These are phyloP conservation scores for Xylaria arbuscula DNA, from an alignment of 2,329 filamentous ascomycete species.

Conservation along the genomic window DNA sequence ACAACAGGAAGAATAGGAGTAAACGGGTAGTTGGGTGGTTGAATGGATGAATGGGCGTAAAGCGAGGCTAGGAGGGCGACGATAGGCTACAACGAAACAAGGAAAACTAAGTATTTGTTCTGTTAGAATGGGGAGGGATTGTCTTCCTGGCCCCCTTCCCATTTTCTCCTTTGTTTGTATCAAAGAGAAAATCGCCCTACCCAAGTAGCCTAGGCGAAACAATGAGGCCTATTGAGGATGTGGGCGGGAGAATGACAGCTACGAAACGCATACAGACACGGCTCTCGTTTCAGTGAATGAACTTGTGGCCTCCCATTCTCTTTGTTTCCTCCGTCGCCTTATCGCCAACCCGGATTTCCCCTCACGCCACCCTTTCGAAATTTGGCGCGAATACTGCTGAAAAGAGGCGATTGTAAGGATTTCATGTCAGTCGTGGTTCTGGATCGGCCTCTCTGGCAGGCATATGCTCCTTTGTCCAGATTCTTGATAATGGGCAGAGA, in stretches of 20 bases:
- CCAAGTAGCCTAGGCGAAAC: constrained; percentile 27
- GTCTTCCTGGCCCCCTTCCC: constrained; percentile 31
- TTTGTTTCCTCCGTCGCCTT: constrained; percentile 29
- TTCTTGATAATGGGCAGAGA: constrained; percentile 16
- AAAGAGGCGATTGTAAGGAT: constrained; percentile 18
- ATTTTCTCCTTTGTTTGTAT: constrained; percentile 35
- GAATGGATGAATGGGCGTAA: constrained; percentile 22
- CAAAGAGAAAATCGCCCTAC: constrained; percentile 29
- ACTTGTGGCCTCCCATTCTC: constrained; percentile 17
- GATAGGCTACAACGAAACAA: constrained; percentile 25
- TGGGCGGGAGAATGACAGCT: constrained; percentile 14
- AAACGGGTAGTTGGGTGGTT: constrained; percentile 17
- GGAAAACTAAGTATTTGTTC: constrained; percentile 39
- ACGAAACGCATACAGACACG: constrained; percentile 29
- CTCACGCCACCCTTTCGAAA: constrained; percentile 9
- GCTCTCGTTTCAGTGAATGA: constrained; percentile 24
- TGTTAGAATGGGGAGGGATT: constrained; percentile 30
- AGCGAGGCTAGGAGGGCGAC: constrained; percentile 17
- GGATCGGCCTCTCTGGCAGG: constrained; percentile 6
- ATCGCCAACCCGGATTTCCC: constrained; percentile 11
- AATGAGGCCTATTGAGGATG: constrained; percentile 32
- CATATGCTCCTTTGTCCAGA: constrained; percentile 24
- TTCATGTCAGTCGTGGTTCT: constrained; percentile 5
- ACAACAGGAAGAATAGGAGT: constrained; percentile 30
- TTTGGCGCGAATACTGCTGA: constrained; percentile 5